A percentile compares a stretch with the other conserved stretches of the same genome.
These are phyloP conservation scores for Aspergillus proliferans DNA, from an alignment of 2,329 filamentous ascomycete species.

Conservation along the genomic window DNA sequence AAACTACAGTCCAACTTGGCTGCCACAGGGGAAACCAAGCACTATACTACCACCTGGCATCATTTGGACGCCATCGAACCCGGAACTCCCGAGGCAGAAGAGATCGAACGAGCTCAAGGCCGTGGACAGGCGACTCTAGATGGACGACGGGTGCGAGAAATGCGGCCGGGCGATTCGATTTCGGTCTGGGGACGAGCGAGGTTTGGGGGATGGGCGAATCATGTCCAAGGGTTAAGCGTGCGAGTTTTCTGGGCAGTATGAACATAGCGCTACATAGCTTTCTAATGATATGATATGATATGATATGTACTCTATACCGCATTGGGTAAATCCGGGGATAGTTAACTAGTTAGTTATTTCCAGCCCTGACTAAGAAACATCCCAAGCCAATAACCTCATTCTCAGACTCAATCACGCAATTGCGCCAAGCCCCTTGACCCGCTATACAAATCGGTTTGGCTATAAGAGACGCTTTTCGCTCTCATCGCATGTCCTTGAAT, in stretches of 20 bases:
- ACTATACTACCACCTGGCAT: slow-evolving; percentile 30
- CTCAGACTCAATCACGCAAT: slow-evolving; percentile 20
- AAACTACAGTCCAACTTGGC: slow-evolving; percentile 28
- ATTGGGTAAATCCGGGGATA: neutral
- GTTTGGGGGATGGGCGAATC: slow-evolving; percentile 32
- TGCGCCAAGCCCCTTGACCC: slow-evolving; percentile 23
- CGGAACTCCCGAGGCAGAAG: slow-evolving; percentile 27
- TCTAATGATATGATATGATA: no score
- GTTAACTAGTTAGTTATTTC: neutral
- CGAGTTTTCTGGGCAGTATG: slow-evolving; percentile 31
- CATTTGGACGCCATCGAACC: slow-evolving; percentile 24
- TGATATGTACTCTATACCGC: no score
- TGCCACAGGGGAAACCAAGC: slow-evolving; percentile 13
- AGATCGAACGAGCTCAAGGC: slow-evolving; percentile 24
- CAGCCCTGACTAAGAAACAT: neutral
- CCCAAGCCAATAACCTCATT: slow-evolving; percentile 3
- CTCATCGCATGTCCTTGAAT: slow-evolving; percentile 6
- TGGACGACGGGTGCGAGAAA: slow-evolving; percentile 27
- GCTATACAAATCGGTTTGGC: slow-evolving; percentile 11
- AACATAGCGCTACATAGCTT: neutral
- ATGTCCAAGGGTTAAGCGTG: slow-evolving; percentile 24
- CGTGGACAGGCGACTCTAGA: slow-evolving; percentile 30
- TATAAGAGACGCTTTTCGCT: slow-evolving; percentile 23
- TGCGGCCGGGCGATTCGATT: slow-evolving; percentile 33
- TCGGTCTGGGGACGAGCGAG: slow-evolving; percentile 33